These are phyloP conservation scores for Aspergillus fijiensis DNA, from an alignment of 2,329 filamentous ascomycete species.

Conservation along the genomic window DNA sequence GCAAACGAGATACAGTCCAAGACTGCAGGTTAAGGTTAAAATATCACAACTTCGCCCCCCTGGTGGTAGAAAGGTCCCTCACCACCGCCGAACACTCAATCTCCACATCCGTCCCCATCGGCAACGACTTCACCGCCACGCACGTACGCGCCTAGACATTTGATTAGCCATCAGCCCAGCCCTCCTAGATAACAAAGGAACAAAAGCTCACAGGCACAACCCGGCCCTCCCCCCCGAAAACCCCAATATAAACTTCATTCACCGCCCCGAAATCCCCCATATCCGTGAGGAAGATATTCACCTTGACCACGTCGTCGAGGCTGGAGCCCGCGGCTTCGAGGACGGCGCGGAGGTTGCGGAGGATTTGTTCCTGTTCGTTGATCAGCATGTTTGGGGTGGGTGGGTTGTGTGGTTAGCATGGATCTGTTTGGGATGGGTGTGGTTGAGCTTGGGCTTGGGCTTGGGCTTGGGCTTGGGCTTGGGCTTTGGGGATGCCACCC, in stretches of 20 bases:
- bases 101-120: constrained; percentile 53
- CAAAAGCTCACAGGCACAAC: constrained; percentile 26
- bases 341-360: constrained; percentile 57
- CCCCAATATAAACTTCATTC: constrained; percentile 69
- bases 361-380: constrained; percentile 46
- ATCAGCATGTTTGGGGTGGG: too few relatives aligned
- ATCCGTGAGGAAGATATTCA: constrained; percentile 63
- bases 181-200: not conserved
- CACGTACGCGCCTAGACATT: constrained; percentile 38
- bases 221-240: constrained; percentile 22
- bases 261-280: constrained; percentile 69
- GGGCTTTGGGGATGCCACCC: not conserved
- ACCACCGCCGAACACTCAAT: constrained; percentile 53
- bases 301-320: constrained; percentile 61
- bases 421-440: not conserved
- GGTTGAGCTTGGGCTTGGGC: not conserved
- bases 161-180: too few relatives aligned
- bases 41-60: not conserved
- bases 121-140: constrained; percentile 54
- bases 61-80: constrained; percentile 14
- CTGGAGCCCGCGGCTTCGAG: constrained; percentile 59
- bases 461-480: not conserved
- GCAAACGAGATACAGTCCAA: too few relatives aligned
- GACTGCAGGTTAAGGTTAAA: too few relatives aligned
- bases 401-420: not conserved